Base-by-base conservation (phyloP, 768 basidiomycete genomes). In the Trametes gibbosa region DNA sequence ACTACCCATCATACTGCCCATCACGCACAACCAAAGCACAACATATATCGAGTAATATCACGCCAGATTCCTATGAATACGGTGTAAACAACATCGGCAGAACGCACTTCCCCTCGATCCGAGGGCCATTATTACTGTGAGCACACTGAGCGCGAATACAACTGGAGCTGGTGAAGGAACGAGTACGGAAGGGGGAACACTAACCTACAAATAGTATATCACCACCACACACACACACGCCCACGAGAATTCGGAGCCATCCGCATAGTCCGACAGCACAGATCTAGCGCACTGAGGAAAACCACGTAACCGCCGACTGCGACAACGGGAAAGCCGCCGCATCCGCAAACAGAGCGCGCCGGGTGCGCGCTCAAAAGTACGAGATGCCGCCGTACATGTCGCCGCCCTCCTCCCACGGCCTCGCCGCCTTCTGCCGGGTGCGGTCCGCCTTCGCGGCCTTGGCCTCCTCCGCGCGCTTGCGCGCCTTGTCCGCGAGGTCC, bases 401-500 rank as follows among this genome's bases (percentile, higher is more conserved):
- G 23, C 56, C 61, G 35, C 27, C 48, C 47, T 62, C 61, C 56
- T 62, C 61, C 61, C 59, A 59, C 40, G 58, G 47, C 41, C 45
- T 21, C 24, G 34, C 50, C 53, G 59, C 19, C 53, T 48, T 52
- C 60, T 55, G 19, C 51, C 49, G 51, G n/a, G 45, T 52, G 46
- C 40, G 42, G 39, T 32, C 37, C 45, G 50, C 50, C 60, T 63
- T 61, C 50, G 58, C 50, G 23, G 59, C 65, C 53, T 59, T 65
- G 34, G 60, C 34, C 53, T 42, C 58, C 59, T 59, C 58, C 73
- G 74, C 58, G 59, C 73, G 65, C 70, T 68, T 39, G 46, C 45
- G 47, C 62, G 66, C 68, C 16, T 68, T 72, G 50, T 73, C 72
- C 67, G 77, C 79, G 61, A 82, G 72, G 47, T 79, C 74, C 55